Evolutionary conservation across 768 basidiomycete genomes (phyloP).

Genomic region (Lentinus tigrinus): DNA sequence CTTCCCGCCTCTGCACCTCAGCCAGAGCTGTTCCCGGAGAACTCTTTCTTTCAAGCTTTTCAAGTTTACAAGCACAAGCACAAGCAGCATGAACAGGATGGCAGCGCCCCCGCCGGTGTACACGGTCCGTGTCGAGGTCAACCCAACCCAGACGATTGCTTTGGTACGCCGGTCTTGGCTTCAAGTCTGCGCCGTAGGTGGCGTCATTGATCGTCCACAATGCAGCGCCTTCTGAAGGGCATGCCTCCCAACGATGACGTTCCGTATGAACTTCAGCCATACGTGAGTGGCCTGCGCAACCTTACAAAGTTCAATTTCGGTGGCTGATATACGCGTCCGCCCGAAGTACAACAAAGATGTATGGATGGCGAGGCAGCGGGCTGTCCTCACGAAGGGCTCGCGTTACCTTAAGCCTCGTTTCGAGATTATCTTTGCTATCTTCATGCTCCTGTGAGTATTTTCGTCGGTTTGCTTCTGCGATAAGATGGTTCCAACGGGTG

Average conservation of each 20-base stretch:
- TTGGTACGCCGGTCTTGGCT: background rate
- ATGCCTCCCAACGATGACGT: constrained; percentile 21
- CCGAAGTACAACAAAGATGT: constrained; percentile 42
- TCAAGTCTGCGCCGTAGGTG: background rate
- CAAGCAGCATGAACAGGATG: constrained; percentile 7
- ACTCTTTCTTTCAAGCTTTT: background rate
- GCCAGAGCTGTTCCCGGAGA: constrained; percentile 13
- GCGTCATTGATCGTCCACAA: background rate
- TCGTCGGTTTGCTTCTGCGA: background rate
- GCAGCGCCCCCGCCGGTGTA: constrained; percentile 7
- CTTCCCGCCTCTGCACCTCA: background rate
- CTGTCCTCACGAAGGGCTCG: constrained; percentile 35
- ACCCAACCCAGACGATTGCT: constrained; percentile 13
- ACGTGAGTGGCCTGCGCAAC: constrained; percentile 28
- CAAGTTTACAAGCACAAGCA: background rate
- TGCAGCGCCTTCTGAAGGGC: constrained; percentile 20
- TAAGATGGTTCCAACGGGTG: background rate
- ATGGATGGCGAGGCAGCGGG: constrained; percentile 44
- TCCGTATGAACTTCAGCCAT: constrained; percentile 32
- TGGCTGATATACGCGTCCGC: background rate
- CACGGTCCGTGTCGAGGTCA: background rate
- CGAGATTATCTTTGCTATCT: constrained; percentile 42
- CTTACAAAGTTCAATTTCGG: background rate
- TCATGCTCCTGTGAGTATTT: constrained; percentile 41
- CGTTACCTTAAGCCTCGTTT: constrained; percentile 44